Evolutionary conservation across 495 filamentous ascomycete genomes (phyloP), one percentile per base, ranked within the genome.

Genomic region (Venustampulla echinocandica): DNA sequence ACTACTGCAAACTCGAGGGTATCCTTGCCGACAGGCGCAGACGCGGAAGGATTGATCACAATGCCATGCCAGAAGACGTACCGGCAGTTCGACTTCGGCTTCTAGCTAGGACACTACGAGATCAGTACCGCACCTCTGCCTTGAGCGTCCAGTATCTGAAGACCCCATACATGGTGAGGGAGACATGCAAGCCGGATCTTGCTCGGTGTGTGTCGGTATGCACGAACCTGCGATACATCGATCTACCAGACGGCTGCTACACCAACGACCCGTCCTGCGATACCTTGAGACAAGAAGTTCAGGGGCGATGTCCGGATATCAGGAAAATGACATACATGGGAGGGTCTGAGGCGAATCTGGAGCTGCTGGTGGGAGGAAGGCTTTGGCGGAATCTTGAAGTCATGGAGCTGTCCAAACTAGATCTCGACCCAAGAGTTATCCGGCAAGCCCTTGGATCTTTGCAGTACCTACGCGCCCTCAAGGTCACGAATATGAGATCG

Each of bases 91-190:
- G 92, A 13, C 74, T 98, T 15, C 71, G 76, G 46, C 69, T 95
- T 38, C 74, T 98, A 34, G 85, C 80, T 60, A 79, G 86, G 33
- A 81, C 88, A 0, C 78, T 97, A 25, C 76, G 90, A 47, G 82
- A 90, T 24, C 79, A 83, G 22, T 72, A 73, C 19, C 70, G 72
- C 7, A 66, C 69, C 23, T 67, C 92, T 13, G 87, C 77, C 0
- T 60, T 66, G 4, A 68, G 74, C 20, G 85, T 95, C 10, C 66
- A 82, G 49, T 85, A 81, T 45, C 67, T 98, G 44, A 90, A 95
- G 66, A 82, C 85, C 56, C 86, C 92, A n/a, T 97, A 95, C 62
- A 95, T 95, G 92, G 82, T 87, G 36, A 80, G 92, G 34, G 90
- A 96, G 64, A 82, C 83, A 5, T 84, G 76, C 67, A 89, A 88